These are phyloP conservation scores for Xylaria castorea DNA, from an alignment of 495 filamentous ascomycete genomes.

Conservation along the genomic window DNA sequence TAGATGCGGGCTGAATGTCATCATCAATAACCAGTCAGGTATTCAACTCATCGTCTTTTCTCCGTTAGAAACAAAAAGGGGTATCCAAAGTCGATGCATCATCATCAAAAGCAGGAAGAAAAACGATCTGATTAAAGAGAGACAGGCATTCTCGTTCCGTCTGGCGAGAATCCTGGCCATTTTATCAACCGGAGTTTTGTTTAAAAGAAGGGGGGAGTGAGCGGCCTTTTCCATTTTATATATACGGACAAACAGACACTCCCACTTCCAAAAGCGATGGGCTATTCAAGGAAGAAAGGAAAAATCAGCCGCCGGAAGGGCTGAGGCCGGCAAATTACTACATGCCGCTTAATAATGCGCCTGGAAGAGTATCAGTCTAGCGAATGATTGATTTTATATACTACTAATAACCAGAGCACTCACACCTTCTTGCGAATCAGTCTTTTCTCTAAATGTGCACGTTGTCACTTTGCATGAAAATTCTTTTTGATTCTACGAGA, in stretches of 20 bases:
- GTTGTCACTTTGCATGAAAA: not conserved
- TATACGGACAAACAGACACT: not conserved
- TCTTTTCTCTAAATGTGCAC: not conserved
- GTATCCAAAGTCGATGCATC: not conserved
- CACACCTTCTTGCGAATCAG: not conserved
- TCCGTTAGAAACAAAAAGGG: not conserved
- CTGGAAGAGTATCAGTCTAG: constrained; percentile 3
- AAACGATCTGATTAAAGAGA: not conserved
- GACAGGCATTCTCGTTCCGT: not conserved
- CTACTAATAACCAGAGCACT: constrained; percentile 12
- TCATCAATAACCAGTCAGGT: not conserved
- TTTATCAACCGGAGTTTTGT: constrained; percentile 8
- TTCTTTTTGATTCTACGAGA: not conserved
- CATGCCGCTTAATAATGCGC: constrained; percentile 10
- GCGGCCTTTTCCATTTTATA: not conserved
- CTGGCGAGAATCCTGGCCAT: not conserved
- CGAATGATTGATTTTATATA: constrained; percentile 14
- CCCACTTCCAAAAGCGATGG: not conserved
- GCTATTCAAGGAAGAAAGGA: not conserved
- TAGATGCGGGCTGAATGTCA: not conserved
- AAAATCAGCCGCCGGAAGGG: not conserved
- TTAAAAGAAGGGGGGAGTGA: not conserved
- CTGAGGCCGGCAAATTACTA: not conserved
- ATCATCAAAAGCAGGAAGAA: not conserved
- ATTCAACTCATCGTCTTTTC: not conserved